These are phyloP conservation scores for Xerocomus minutiporus DNA, from an alignment of 1,284 basidiomycete genomes.

Conservation along the genomic window DNA sequence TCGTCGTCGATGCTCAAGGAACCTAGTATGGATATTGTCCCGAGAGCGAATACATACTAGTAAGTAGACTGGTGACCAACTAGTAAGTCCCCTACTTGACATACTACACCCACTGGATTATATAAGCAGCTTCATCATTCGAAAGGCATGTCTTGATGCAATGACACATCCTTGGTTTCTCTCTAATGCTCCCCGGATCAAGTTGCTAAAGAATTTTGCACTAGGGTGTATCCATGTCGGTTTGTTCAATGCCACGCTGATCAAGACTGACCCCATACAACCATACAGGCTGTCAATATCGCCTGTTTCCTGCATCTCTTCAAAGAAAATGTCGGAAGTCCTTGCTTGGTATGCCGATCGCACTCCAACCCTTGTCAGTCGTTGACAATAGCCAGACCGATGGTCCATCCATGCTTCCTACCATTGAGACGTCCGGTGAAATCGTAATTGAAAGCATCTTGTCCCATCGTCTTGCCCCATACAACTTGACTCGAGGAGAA, in stretches of 20 bases:
- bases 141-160: too few species aligned
- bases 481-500: conserved; percentile 68
- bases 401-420: conserved; percentile 89
- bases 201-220: conserved; percentile 16
- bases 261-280: conserved; percentile 4
- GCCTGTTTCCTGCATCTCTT: conserved; percentile 55
- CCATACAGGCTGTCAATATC: conserved; percentile 45
- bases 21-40: too few species aligned
- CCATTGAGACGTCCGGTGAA: conserved; percentile 61
- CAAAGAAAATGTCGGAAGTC: conserved; percentile 53
- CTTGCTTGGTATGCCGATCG: conserved; percentile 42
- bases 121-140: not conserved
- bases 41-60: too few species aligned
- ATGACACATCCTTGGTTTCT: not conserved
- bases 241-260: not conserved
- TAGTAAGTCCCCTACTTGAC: too few species aligned
- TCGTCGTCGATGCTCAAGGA: too few species aligned
- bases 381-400: conserved; percentile 38
- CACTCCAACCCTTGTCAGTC: not conserved
- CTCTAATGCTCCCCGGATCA: not conserved
- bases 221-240: conserved; percentile 31
- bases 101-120: not conserved
- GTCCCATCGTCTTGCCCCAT: conserved; percentile 51
- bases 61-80: too few species aligned
- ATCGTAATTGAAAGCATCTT: conserved; percentile 59